Evolutionary conservation across 2,329 filamentous ascomycete genomes (phyloP).

Genomic region (Xylaria sp.): DNA sequence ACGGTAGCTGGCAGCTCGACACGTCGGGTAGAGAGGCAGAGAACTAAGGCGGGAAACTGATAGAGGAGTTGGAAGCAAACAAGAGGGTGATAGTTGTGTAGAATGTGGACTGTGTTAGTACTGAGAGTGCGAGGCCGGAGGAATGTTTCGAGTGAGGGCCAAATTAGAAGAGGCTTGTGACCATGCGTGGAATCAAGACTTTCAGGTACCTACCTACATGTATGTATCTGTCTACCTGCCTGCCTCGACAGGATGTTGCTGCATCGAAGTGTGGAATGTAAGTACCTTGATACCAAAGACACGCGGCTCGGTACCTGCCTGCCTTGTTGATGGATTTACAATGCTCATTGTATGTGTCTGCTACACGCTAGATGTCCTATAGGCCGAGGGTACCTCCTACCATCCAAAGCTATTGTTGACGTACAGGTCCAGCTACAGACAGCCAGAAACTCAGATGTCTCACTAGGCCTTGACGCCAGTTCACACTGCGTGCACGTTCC

Average conservation of each 20-base stretch:
- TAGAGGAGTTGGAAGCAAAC: conserved; percentile 20
- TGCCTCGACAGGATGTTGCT: background rate
- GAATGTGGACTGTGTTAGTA: conserved; percentile 15
- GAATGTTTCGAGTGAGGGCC: conserved; percentile 30
- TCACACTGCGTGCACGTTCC: conserved; percentile 5
- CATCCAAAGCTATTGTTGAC: background rate
- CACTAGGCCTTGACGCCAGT: background rate
- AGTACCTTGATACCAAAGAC: conserved; percentile 2
- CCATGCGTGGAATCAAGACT: background rate
- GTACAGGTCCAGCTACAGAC: background rate
- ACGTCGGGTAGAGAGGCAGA: background rate
- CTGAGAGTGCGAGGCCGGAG: conserved; percentile 15
- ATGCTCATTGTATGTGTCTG: background rate
- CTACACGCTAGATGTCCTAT: background rate
- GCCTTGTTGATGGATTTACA: background rate
- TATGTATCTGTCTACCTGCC: conserved; percentile 3
- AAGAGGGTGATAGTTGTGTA: conserved; percentile 17
- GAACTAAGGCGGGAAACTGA: conserved; percentile 14
- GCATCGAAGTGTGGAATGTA: background rate
- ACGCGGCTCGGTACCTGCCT: background rate
- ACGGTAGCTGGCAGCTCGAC: conserved; percentile 14
- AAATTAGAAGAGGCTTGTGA: conserved; percentile 14
- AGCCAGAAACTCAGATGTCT: background rate
- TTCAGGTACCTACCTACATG: conserved; percentile 8
- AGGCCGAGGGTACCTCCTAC: background rate